Percentiles rank a stretch among this genome's conserved stretches.
These are phyloP conservation scores for Podospora bellae-mahoneyi DNA, from an alignment of 495 filamentous ascomycete species.

Conservation along the genomic window DNA sequence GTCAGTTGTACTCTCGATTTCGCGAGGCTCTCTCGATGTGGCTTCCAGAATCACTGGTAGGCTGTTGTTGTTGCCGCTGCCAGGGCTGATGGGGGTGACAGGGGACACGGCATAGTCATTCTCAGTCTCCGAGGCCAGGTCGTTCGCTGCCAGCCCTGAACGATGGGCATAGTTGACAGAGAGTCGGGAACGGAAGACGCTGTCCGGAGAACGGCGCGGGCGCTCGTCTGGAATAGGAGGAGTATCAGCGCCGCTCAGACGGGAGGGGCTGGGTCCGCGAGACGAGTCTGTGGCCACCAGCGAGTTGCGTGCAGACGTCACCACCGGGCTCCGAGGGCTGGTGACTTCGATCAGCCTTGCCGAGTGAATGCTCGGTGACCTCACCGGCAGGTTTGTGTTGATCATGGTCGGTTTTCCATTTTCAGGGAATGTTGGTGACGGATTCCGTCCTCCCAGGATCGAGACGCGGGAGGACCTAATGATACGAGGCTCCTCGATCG, in stretches of 20 bases:
- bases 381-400: conserved; percentile 37
- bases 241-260: conserved; percentile 38
- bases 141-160: conserved; percentile 25
- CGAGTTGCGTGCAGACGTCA: conserved; percentile 42
- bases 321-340: conserved; percentile 43
- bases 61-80: conserved; percentile 6
- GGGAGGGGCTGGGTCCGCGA: conserved; percentile 33
- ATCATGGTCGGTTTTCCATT: conserved; percentile 38
- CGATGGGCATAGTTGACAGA: conserved; percentile 18
- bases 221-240: conserved; percentile 41
- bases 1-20: conserved; percentile 1
- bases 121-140: conserved; percentile 35
- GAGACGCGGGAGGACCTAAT: conserved; percentile 55
- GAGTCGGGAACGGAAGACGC: conserved; percentile 20
- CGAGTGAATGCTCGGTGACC: conserved; percentile 51
- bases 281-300: conserved; percentile 39
- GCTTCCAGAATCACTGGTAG: conserved; percentile 20
- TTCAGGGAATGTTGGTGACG: conserved; percentile 42
- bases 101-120: conserved; percentile 20
- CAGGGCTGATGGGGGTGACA: conserved; percentile 12
- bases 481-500: conserved; percentile 52
- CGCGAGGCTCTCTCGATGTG: conserved; percentile 6
- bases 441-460: conserved; percentile 42
- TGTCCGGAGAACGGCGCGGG: conserved; percentile 21
- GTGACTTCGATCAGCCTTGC: conserved; percentile 53